These are phyloP conservation scores for Microbotryomycetes sp. DNA, from an alignment of 1,284 basidiomycete species.

Conservation along the genomic window DNA sequence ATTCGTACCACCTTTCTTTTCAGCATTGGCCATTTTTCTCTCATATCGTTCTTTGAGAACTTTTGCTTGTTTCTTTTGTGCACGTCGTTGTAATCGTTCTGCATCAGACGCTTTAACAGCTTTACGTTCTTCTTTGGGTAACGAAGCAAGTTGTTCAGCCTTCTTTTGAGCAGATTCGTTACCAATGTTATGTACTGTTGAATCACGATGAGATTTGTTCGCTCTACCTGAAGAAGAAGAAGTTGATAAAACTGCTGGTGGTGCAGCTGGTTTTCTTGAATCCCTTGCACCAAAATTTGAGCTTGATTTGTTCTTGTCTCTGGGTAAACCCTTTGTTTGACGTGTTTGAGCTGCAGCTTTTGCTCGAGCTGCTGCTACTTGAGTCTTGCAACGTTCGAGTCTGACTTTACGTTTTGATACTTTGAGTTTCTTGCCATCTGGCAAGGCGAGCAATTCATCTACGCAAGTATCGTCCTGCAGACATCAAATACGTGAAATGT, in stretches of 20 bases:
- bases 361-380: conserved; percentile 36
- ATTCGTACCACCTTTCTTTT: conserved; percentile 20
- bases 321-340: not conserved
- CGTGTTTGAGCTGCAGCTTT: conserved; percentile 7
- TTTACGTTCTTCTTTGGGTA: conserved; percentile 82
- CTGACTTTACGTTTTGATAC: conserved; percentile 84
- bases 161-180: not conserved
- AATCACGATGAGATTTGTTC: not conserved
- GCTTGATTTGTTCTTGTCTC: conserved; percentile 10
- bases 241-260: not conserved
- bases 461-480: conserved; percentile 86
- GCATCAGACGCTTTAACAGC: conserved; percentile 66
- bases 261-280: not conserved
- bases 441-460: conserved; percentile 74
- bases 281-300: not conserved
- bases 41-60: conserved; percentile 29
- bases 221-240: not conserved
- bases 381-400: conserved; percentile 72
- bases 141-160: conserved; percentile 63
- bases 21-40: conserved; percentile 27
- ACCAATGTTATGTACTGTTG: not conserved
- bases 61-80: conserved; percentile 59
- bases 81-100: conserved; percentile 67
- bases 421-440: conserved; percentile 62
- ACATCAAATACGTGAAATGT: not conserved